Conservation (phyloP, 257 asterid species). For the Dorcoceras hygrometricum region DNA sequence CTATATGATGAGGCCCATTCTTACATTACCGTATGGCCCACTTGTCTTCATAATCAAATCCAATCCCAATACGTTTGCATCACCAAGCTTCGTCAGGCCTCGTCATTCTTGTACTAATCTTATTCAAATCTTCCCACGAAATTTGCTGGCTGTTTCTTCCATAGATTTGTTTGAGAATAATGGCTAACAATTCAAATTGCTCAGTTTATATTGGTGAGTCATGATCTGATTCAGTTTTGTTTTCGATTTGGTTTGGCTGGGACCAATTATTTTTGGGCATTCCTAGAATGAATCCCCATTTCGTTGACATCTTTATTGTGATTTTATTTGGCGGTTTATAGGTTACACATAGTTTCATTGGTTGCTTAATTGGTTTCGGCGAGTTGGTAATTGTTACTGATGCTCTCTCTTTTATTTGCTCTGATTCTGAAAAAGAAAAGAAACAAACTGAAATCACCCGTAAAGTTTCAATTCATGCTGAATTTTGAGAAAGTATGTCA, state of each 20-base stretch:
- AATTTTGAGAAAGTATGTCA: neutral
- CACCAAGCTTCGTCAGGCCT: neutral
- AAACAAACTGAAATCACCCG: neutral
- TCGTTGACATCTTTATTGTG: neutral
- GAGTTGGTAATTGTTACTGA: neutral
- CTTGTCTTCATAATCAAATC: neutral
- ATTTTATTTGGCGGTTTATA: too few relatives aligned
- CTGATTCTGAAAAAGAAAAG: neutral
- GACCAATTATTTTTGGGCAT: neutral
- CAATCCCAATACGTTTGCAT: neutral
- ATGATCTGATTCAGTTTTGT: neutral
- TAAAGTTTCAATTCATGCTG: neutral
- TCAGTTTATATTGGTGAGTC: slow-evolving; percentile 63
- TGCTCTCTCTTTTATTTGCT: neutral
- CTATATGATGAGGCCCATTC: neutral
- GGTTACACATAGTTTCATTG: neutral
- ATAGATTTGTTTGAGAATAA: slow-evolving; percentile 18
- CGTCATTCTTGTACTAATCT: neutral
- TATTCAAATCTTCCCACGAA: too few relatives aligned
- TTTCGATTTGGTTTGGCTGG: neutral
- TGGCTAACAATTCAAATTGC: slow-evolving; percentile 55
- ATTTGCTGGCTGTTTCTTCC: neutral
- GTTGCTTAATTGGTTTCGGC: neutral
- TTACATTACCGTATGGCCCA: neutral
- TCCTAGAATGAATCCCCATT: neutral